Evolutionary conservation across 2,329 filamentous ascomycete genomes (phyloP), one percentile per base, ranked within the genome.

Genomic region (Verticillium dahliae): DNA sequence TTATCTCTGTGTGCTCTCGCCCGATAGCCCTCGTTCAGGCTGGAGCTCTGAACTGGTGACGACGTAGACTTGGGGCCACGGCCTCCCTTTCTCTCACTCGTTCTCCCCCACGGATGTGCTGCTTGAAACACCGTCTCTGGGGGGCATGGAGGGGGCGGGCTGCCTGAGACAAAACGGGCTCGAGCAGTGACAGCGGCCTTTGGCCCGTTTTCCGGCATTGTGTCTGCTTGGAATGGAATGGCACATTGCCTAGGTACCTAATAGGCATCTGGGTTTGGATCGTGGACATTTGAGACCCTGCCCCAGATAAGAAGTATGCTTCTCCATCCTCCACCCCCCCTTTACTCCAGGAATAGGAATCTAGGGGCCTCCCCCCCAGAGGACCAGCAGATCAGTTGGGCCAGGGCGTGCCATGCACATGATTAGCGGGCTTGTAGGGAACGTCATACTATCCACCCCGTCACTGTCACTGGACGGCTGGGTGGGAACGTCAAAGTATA

Each of bases 71-170:
- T 27, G 18, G 22, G 45, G 45, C 9, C 7, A 11, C 6, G 39
- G 39, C 14, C n/a, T 34, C 37, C 37, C 52, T 34, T 31, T 60
- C 18, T 56, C 52, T 15, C 37, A 45, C 38, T 50, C 3, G 27
- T 13, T 7, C 56, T 58, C 15, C 38, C 41, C 27, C 31, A 52
- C 59, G 54, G 54, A 58, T 65, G 54, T 35, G 33, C 60, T 38
- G 31, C 55, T 64, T 57, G 59, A 65, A 62, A 63, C 38, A 45
- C 45, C 45, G 63, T 62, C 54, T 18, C 57, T 38, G 50, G 55
- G 33, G 55, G 55, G 34, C 38, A 31, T 31, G 27, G 27, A 31
- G 27, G 27, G 27, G 27, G 27, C 27, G 27, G 27, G 27, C 27
- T 31, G 27, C 27, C 62, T 54, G 62, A 63, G 62, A 63, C 63